These are phyloP conservation scores for Suillus placidus DNA, from an alignment of 768 basidiomycete species.

Conservation along the genomic window DNA sequence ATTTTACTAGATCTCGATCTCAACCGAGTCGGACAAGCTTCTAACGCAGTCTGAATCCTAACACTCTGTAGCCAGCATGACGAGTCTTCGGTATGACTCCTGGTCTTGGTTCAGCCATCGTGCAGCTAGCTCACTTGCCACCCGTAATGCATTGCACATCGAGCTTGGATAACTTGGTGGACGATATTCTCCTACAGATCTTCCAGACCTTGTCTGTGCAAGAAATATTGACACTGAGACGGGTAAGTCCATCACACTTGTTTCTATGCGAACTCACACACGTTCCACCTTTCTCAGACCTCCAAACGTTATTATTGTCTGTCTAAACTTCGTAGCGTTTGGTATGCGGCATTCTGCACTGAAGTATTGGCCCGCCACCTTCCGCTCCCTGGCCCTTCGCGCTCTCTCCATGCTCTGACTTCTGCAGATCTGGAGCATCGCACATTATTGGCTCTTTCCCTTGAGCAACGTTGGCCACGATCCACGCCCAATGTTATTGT, in stretches of 20 bases:
- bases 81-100: not conserved
- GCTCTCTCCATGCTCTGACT: conserved; percentile 18
- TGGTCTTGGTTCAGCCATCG: not conserved
- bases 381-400: conserved; percentile 22
- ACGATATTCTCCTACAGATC: conserved; percentile 30
- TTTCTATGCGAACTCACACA: not conserved
- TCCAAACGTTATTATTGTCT: conserved; percentile 31
- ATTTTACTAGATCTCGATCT: not conserved
- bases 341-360: conserved; percentile 25
- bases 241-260: conserved; percentile 17
- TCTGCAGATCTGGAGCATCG: conserved; percentile 30
- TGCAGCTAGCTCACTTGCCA: not conserved
- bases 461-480: conserved; percentile 25
- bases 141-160: conserved; percentile 1
- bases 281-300: conserved; percentile 19
- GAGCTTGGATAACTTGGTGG: conserved; percentile 28
- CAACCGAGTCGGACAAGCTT: not conserved
- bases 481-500: conserved; percentile 19
- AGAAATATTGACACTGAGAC: conserved; percentile 25
- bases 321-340: conserved; percentile 27
- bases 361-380: conserved; percentile 26
- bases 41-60: not conserved
- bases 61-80: not conserved
- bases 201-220: conserved; percentile 18
- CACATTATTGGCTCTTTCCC: conserved; percentile 30